Evolutionary conservation across 108 stramenopile species (phyloP).

Genomic region (Conticribra guillardii): DNA sequence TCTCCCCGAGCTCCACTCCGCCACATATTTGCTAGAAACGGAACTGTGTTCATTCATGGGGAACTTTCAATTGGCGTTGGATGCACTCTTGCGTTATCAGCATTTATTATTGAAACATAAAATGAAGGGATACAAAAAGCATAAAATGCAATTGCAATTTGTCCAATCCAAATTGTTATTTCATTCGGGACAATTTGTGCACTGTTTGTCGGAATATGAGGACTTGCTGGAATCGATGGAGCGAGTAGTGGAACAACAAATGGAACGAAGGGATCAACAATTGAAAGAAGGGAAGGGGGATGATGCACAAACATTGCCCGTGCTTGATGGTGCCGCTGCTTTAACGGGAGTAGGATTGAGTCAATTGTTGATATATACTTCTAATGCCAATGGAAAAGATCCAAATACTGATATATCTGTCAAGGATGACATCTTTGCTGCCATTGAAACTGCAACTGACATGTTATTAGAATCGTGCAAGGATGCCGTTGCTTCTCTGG

Average conservation of each 20-base stretch:
- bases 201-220: slow-evolving; percentile 45
- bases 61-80: slow-evolving; percentile 26
- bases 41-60: slow-evolving; percentile 14
- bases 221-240: slow-evolving; percentile 44
- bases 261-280: slow-evolving; percentile 4
- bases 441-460: slow-evolving; percentile 42
- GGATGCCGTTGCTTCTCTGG: slow-evolving; percentile 32
- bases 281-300: slow-evolving; percentile 4
- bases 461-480: slow-evolving; percentile 47
- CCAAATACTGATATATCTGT: not conserved
- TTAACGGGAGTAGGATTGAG: slow-evolving; percentile 41
- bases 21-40: slow-evolving; percentile 23
- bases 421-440: slow-evolving; percentile 30
- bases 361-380: slow-evolving; percentile 24
- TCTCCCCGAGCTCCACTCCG: slow-evolving; percentile 6
- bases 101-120: not conserved
- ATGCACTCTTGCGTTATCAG: slow-evolving; percentile 18
- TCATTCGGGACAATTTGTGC: slow-evolving; percentile 36
- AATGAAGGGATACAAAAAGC: not conserved
- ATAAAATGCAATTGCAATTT: slow-evolving; percentile 12
- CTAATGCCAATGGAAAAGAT: not conserved
- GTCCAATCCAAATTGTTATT: slow-evolving; percentile 27
- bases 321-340: slow-evolving; percentile 46
- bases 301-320: slow-evolving; percentile 19
- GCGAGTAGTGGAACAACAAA: slow-evolving; percentile 29